Conservation (phyloP, 768 basidiomycete species). For the Mycena rosella region DNA sequence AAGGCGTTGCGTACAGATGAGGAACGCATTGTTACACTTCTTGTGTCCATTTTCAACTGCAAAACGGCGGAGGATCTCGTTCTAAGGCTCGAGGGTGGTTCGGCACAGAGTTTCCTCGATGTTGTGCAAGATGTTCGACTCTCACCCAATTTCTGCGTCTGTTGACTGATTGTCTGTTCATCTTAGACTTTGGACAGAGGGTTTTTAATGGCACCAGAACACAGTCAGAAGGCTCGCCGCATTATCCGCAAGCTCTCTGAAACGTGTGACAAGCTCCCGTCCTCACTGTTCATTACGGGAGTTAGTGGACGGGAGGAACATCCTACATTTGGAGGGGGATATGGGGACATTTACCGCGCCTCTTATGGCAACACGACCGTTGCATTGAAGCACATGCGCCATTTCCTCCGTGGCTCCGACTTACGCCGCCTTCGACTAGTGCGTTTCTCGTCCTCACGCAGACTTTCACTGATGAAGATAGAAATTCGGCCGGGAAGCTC, state of each 20-base stretch:
- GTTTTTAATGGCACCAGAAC: neutral
- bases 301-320: conserved; percentile 20
- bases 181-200: conserved; percentile 9
- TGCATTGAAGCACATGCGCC: conserved; percentile 7
- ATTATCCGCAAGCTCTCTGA: conserved; percentile 34
- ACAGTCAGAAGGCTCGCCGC: conserved; percentile 15
- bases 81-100: too few species aligned
- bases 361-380: neutral
- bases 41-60: neutral
- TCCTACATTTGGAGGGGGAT: conserved; percentile 35
- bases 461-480: conserved; percentile 1
- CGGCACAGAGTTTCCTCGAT: too few species aligned
- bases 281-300: conserved; percentile 32
- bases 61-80: neutral
- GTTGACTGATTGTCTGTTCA: too few species aligned
- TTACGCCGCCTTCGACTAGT: neutral
- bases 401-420: neutral
- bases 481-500: conserved; percentile 45
- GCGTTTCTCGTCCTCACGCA: neutral
- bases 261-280: conserved; percentile 28
- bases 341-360: conserved; percentile 39
- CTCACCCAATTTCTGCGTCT: too few species aligned
- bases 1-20: neutral
- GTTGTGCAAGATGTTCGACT: too few species aligned
- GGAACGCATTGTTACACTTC: neutral